These are phyloP conservation scores for Salvia hispanica DNA, from an alignment of 257 asterid genomes.

Conservation along the genomic window DNA sequence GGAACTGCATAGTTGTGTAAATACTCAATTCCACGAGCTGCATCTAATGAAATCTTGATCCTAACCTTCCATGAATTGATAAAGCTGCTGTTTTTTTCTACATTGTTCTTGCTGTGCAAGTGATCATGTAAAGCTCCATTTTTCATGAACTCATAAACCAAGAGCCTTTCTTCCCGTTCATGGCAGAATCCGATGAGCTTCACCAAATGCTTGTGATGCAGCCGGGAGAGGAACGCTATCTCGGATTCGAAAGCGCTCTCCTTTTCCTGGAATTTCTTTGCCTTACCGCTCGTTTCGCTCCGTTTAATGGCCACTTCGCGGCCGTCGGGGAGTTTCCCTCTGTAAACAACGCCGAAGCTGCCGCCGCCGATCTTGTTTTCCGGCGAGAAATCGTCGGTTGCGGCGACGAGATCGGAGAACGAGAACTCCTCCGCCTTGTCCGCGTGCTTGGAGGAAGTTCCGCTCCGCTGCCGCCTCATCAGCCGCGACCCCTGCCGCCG, in stretches of 20 bases:
- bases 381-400: conserved; percentile 60
- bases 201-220: conserved; percentile 93
- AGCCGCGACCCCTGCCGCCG: conserved; percentile 77
- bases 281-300: conserved; percentile 55
- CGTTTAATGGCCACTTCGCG: conserved; percentile 85
- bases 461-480: conserved; percentile 88
- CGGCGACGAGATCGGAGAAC: conserved; percentile 60
- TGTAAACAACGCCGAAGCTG: conserved; percentile 80
- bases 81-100: conserved; percentile 46
- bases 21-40: conserved; percentile 85
- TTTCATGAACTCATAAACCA: conserved; percentile 86
- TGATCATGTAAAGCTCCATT: conserved; percentile 86
- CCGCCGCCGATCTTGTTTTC: conserved; percentile 86
- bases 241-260: conserved; percentile 88
- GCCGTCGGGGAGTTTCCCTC: conserved; percentile 66
- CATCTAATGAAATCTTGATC: conserved; percentile 74
- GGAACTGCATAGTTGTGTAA: conserved; percentile 87
- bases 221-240: conserved; percentile 70
- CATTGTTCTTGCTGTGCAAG: conserved; percentile 60
- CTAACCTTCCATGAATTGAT: conserved; percentile 83
- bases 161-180: conserved; percentile 72
- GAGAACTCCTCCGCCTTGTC: conserved; percentile 75
- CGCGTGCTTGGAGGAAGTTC: conserved; percentile 64
- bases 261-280: conserved; percentile 74
- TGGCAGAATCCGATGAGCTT: conserved; percentile 75